Base-by-base conservation (phyloP, 106 monocot species). In the Amphibolis antarctica region DNA sequence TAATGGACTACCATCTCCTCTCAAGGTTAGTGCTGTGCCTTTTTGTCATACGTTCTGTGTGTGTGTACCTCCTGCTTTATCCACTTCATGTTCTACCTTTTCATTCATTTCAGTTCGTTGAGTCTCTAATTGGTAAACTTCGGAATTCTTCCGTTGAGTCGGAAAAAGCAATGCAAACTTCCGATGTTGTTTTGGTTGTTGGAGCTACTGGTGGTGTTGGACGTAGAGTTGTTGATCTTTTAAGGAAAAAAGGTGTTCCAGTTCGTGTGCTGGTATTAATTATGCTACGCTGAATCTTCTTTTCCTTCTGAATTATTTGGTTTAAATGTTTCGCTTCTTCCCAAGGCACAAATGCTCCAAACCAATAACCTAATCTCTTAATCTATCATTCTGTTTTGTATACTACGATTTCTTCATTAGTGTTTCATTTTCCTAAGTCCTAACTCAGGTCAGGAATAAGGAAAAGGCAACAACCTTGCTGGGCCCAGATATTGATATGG, bases 121-220 rank as follows among this genome's bases (percentile, higher is more conserved):
- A 78, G 66, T 81, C 78, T 60, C 64, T 98, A 46, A 73, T 98
- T 44, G 74, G 49, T 54, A 90, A 82, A 54, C 27, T 78, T 23
- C 67, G 73, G 29, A 79, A 67, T 68, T n/a, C 73, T 53, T 66
- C 86, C 19, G 44, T 42, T 72, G 79, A 85, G 66, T 45, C 64
- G 56, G 42, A 60, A 60, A 77, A 73, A 14, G 63, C 75, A 77
- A 82, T 85, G 84, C 72, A 72, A 75, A 75, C 58, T 73, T 85
- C 96, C 66, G 86, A 75, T 59, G 42, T 79, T 56, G 66, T 90
- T 13, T 71, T 98, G 46, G 96, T 98, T 31, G 66, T 84, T 80
- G 96, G 96, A 68, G 90, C 86, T 24, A 98, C 90, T 60, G 96
- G 90, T 70, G 96, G 96, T 58, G 90, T 98, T 78, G 96, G 96